Conservation (phyloP, 148 eudicot genomes). For the Bassia scoparia region DNA sequence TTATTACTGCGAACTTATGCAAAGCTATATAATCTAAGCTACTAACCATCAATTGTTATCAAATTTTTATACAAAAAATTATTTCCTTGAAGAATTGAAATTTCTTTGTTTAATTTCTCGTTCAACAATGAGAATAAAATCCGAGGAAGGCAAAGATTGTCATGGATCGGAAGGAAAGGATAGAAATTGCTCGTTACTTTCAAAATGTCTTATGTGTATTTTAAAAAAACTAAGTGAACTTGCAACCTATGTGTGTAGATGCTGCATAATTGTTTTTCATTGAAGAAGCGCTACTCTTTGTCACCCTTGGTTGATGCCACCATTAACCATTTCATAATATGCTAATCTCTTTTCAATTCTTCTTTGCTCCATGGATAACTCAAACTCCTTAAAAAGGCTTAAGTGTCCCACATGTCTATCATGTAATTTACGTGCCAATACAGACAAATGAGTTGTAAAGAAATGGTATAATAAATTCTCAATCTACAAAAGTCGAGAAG, state of each 20-base stretch:
- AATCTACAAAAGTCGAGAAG: slow-evolving; percentile 14
- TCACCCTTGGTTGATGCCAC: slow-evolving; percentile 20
- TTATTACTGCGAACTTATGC: too few species aligned
- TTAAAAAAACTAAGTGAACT: slow-evolving; percentile 29
- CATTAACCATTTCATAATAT: slow-evolving; percentile 10
- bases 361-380: too few species aligned
- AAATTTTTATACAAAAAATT: background rate
- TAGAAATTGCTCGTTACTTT: slow-evolving; percentile 28
- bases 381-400: background rate
- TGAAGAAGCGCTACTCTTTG: slow-evolving; percentile 25
- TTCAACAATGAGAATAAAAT: background rate
- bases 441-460: slow-evolving; percentile 25
- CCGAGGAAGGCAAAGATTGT: slow-evolving; percentile 24
- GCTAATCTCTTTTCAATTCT: background rate
- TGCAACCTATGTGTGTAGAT: slow-evolving; percentile 22
- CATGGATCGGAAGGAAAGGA: slow-evolving; percentile 17
- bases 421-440: slow-evolving; percentile 17
- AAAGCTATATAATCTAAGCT: too few species aligned
- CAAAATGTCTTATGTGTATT: slow-evolving; percentile 24
- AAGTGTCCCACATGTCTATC: background rate
- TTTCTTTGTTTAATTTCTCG: background rate
- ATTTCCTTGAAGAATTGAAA: background rate
- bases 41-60: too few species aligned
- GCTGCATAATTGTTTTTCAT: slow-evolving; percentile 10
- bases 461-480: slow-evolving; percentile 12